phyloP scores from a whole-genome alignment of 208 protist species.

The Tritrichomonas foetus region DNA sequence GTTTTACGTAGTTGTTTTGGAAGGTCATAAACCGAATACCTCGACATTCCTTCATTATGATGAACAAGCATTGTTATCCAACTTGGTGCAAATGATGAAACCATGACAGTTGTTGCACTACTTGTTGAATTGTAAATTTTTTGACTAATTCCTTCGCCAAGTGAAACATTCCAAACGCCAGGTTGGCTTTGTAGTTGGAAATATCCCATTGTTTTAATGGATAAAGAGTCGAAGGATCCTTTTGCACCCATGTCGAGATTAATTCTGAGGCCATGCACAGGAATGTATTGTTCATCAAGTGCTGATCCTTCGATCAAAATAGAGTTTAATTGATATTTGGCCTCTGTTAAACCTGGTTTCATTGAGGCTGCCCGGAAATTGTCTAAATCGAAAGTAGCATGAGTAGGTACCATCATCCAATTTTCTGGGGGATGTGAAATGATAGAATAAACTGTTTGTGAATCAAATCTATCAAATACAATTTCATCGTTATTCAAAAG shows the following conservation, averaged over 20 bases:
- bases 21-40: not conserved
- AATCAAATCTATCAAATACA: not conserved
- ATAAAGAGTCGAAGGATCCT: not conserved
- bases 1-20: not conserved
- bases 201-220: slow-evolving; percentile 25
- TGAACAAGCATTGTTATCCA: not conserved
- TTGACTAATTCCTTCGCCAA: not conserved
- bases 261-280: slow-evolving; percentile 11
- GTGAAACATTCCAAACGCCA: not conserved
- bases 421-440: not conserved
- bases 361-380: not conserved
- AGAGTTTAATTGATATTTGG: not conserved
- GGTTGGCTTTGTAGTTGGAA: slow-evolving; percentile 31
- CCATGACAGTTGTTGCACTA: not conserved
- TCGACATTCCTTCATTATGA: not conserved
- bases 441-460: not conserved
- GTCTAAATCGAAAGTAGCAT: not conserved
- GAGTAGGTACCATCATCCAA: not conserved
- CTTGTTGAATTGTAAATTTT: not conserved
- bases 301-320: slow-evolving; percentile 1
- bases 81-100: not conserved
- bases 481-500: not conserved
- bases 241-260: not conserved
- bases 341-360: not conserved
- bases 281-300: slow-evolving; percentile 17